Base-by-base conservation (phyloP, 2,329 filamentous ascomycete genomes). In the Alternaria arbusti region DNA sequence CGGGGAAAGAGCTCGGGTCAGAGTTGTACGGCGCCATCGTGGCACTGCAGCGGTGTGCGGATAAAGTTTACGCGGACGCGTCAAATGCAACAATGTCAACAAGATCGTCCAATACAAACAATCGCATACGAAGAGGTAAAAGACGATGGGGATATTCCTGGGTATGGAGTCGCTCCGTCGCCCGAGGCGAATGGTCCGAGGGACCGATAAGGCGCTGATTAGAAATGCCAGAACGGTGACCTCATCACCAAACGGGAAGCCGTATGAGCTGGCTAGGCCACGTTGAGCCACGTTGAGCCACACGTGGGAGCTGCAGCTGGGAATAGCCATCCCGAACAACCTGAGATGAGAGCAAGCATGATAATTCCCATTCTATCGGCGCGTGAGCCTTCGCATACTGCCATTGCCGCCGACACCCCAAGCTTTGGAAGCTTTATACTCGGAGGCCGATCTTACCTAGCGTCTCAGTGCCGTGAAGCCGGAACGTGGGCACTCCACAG, bases 1-100 rank as follows among this genome's bases (percentile, higher is more conserved):
- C 76, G 54, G 82, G 78, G 28, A 83, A 74, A 55, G 67, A 73
- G 47, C 54, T 65, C 44, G 74, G 72, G 59, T 77, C 70, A 23
- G 66, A 64, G 26, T 67, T 67, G 49, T 69, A 70, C 54, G 60
- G 69, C 15, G 72, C 67, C 75, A 78, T 78, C 46, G 63, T 54
- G 54, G 12, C 36, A 30, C 25, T 20, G n/a, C 43, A 51, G 30
- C 20, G 17, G 36, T 7, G 28, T 50, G n/a, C n/a, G 25, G 30
- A 28, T 43, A 25, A 22, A 3, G 36, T 36, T 45, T 54, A 11
- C 17, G n/a, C 17, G 46, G 20, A 45, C 28, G 28, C 23, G 32
- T 55, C 58, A 43, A 49, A 30, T 22, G 40, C 46, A 45, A 17
- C 46, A 44, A 36, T 36, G 62, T 60, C 66, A n/a, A 63, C 65